These are phyloP conservation scores for Hypoxylon lienhwacheense DNA, from an alignment of 495 filamentous ascomycete species.

Conservation along the genomic window DNA sequence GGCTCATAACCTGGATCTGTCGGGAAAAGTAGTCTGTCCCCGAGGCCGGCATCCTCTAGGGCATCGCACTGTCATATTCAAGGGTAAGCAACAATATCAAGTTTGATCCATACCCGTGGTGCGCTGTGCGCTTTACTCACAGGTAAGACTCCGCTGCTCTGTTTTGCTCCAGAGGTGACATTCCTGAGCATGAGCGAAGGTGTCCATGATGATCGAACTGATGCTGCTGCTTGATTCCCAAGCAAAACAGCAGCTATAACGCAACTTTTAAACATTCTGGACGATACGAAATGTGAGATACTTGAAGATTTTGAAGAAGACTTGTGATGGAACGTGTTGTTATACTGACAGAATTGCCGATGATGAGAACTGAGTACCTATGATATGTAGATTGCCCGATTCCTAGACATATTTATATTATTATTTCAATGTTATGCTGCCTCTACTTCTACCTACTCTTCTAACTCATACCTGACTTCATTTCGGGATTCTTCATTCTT, in stretches of 20 bases:
- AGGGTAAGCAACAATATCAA: constrained; percentile 1
- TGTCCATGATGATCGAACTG: not conserved
- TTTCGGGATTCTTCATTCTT: not conserved
- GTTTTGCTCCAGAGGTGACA: not conserved
- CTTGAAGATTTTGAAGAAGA: not conserved
- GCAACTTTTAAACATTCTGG: constrained; percentile 11
- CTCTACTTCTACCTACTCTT: too few relatives aligned
- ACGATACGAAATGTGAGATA: not conserved
- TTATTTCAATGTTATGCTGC: not conserved
- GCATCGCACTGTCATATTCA: constrained; percentile 31
- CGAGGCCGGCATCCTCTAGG: constrained; percentile 27
- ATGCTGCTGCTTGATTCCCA: not conserved
- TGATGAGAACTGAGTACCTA: too few relatives aligned
- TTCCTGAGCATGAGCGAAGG: constrained; percentile 4
- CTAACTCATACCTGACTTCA: too few relatives aligned
- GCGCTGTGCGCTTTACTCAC: not conserved
- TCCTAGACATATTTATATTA: not conserved
- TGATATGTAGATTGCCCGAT: not conserved
- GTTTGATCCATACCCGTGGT: not conserved
- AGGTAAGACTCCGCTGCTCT: not conserved
- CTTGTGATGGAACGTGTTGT: not conserved
- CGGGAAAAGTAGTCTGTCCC: constrained; percentile 27
- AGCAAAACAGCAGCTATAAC: not conserved
- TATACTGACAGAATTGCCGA: too few relatives aligned
- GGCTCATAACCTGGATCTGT: constrained; percentile 29